phyloP scores from a whole-genome alignment of 257 asterid species.

The Primulina huaijiensis region DNA sequence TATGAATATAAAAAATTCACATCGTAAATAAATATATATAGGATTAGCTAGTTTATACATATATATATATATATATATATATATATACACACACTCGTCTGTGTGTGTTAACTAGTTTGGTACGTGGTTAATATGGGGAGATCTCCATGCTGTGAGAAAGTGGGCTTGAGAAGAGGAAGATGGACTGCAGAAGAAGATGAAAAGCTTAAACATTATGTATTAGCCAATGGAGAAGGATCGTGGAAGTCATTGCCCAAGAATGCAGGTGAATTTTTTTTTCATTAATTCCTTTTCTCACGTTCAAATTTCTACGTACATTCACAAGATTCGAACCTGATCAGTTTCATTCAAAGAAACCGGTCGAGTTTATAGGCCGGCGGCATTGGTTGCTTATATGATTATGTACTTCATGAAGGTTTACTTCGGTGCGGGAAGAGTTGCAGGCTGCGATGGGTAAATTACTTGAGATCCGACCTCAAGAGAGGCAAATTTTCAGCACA shows the following conservation, averaged over 20 bases:
- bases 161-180: background rate
- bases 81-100: background rate
- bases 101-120: background rate
- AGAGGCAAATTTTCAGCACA: conserved; percentile 69
- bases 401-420: conserved; percentile 37
- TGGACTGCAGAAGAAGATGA: background rate
- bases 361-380: no score
- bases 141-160: background rate
- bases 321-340: background rate
- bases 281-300: no score
- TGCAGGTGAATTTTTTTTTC: background rate
- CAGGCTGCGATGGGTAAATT: conserved; percentile 83
- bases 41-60: no score
- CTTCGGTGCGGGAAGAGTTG: conserved; percentile 91
- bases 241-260: background rate
- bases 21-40: background rate
- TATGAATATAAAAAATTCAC: background rate
- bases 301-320: background rate
- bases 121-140: background rate
- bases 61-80: no score
- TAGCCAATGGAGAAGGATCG: background rate
- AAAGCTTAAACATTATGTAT: background rate
- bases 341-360: no score
- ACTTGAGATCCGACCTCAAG: conserved; percentile 73
- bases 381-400: background rate